These are phyloP conservation scores for Pleurotus giganteus DNA, from an alignment of 768 basidiomycete species.

Conservation along the genomic window DNA sequence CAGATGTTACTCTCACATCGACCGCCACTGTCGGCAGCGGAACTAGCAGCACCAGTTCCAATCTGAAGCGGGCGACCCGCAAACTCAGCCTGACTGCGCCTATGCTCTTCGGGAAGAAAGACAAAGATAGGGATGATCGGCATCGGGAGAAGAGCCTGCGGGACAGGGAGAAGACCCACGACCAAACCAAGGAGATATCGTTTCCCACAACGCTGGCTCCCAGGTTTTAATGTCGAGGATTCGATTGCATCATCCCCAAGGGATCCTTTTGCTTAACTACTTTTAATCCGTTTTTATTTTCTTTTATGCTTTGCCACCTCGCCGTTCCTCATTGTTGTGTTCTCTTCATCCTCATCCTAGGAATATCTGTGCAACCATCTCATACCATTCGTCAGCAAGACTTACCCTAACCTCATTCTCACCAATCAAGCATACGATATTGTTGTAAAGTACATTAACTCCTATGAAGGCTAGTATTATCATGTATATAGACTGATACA, in stretches of 20 bases:
- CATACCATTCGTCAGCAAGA: constrained; percentile 1
- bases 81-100: constrained; percentile 70
- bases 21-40: constrained; percentile 18
- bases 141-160: constrained; percentile 38
- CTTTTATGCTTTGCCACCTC: constrained; percentile 11
- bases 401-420: not conserved
- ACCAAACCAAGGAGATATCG: not conserved
- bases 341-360: constrained; percentile 10
- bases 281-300: constrained; percentile 23
- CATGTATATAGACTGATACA: not conserved
- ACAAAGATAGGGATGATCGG: constrained; percentile 41
- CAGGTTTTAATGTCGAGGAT: not conserved
- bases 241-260: not conserved
- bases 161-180: constrained; percentile 20
- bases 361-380: constrained; percentile 8
- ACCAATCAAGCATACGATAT: constrained; percentile 1
- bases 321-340: not conserved
- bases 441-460: constrained; percentile 1
- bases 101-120: constrained; percentile 56
- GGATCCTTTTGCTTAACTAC: not conserved
- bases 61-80: constrained; percentile 45
- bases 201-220: not conserved
- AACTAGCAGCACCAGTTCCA: constrained; percentile 18
- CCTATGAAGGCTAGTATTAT: not conserved
- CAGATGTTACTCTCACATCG: not conserved